phyloP scores from a whole-genome alignment of 495 filamentous ascomycete species.

The Penicillium malachiteum region DNA sequence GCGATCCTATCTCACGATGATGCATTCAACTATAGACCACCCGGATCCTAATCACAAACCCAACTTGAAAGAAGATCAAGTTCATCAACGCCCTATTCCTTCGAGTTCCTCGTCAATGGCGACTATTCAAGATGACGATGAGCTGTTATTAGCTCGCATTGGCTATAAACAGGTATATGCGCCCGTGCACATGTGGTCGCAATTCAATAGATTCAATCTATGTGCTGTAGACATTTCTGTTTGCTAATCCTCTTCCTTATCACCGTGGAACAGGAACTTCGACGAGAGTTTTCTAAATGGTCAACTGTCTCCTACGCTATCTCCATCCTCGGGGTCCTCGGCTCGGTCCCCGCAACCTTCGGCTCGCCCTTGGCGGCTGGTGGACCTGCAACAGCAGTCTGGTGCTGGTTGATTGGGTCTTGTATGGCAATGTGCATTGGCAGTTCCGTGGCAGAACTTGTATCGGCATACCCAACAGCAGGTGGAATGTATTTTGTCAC shows the following conservation, averaged over 20 bases:
- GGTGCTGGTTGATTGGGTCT: conserved; percentile 70
- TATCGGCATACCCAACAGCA: conserved; percentile 63
- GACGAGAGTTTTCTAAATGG: conserved; percentile 70
- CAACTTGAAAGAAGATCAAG: neutral
- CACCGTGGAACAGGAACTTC: conserved; percentile 45
- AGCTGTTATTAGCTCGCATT: conserved; percentile 63
- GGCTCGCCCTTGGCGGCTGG: conserved; percentile 60
- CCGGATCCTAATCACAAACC: conserved; percentile 10
- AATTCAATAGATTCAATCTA: neutral
- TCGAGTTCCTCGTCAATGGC: conserved; percentile 27
- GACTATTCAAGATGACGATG: conserved; percentile 62
- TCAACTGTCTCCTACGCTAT: conserved; percentile 74
- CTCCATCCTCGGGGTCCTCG: conserved; percentile 67
- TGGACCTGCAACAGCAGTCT: conserved; percentile 69
- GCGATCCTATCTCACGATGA: conserved; percentile 11
- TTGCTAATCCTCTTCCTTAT: neutral
- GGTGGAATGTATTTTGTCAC: conserved; percentile 67
- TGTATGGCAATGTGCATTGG: conserved; percentile 68
- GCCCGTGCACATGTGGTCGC: neutral
- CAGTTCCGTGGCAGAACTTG: conserved; percentile 61
- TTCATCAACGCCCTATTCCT: neutral
- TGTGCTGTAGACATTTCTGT: neutral
- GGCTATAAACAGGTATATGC: conserved; percentile 65
- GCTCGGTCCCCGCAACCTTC: conserved; percentile 69
- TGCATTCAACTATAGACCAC: conserved; percentile 12